These are phyloP conservation scores for Penicillium freii DNA, from an alignment of 2,329 filamentous ascomycete genomes.

Conservation along the genomic window DNA sequence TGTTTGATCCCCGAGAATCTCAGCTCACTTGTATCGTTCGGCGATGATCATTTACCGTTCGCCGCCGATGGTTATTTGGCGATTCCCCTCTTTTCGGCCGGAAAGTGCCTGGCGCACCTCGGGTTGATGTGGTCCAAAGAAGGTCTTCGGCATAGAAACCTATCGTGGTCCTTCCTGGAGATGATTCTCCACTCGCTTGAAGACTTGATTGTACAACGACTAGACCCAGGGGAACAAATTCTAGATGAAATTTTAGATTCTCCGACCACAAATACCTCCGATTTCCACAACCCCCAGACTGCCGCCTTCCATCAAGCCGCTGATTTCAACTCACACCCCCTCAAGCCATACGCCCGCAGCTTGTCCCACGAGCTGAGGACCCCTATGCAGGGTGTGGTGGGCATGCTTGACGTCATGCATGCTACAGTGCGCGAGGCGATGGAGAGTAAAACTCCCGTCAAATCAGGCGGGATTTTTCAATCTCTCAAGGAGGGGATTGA, in stretches of 20 bases:
- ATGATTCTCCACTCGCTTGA: slow-evolving; percentile 67
- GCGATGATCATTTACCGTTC: slow-evolving; percentile 57
- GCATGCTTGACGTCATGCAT: slow-evolving; percentile 75
- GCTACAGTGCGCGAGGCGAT: slow-evolving; percentile 67
- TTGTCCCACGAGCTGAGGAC: slow-evolving; percentile 70
- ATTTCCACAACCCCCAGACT: slow-evolving; percentile 32
- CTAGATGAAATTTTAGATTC: not conserved
- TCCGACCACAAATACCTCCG: slow-evolving; percentile 17
- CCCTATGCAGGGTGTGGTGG: slow-evolving; percentile 73
- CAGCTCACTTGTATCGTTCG: slow-evolving; percentile 59
- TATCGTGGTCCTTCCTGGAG: slow-evolving; percentile 67
- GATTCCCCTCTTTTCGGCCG: slow-evolving; percentile 63
- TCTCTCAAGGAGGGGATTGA: slow-evolving; percentile 68
- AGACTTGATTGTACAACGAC: slow-evolving; percentile 62
- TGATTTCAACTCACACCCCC: slow-evolving; percentile 58
- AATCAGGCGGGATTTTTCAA: slow-evolving; percentile 57
- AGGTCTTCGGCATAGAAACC: slow-evolving; percentile 53
- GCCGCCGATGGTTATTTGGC: slow-evolving; percentile 66
- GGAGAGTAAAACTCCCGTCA: slow-evolving; percentile 52
- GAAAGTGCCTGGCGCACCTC: slow-evolving; percentile 67
- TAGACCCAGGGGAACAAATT: slow-evolving; percentile 30
- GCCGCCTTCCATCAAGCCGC: slow-evolving; percentile 57
- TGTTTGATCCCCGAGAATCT: slow-evolving; percentile 65
- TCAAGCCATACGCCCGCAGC: slow-evolving; percentile 70
- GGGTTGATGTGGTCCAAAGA: slow-evolving; percentile 69